Evolutionary conservation across 148 eudicot genomes (phyloP), one percentile per base, ranked within the genome.

Genomic region (Rhododendron williamsianum): DNA sequence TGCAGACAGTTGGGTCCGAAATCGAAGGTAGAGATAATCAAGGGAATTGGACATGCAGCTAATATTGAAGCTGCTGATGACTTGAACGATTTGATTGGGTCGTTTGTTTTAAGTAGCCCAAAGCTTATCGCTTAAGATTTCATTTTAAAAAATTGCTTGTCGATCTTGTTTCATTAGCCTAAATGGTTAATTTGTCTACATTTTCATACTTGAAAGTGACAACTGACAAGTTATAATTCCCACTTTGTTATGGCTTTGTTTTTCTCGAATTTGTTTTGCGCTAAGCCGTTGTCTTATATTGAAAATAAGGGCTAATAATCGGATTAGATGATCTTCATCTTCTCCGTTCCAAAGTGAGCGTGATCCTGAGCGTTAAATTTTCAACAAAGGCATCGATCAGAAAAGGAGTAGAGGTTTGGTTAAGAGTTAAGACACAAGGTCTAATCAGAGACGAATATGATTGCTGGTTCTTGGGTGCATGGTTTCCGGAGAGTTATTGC

Each of bases 21-120:
- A 80, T 80, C 82, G 13, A 80, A 54, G 82, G 33, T 80, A 33
- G 82, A 52, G 82, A 80, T 80, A 80, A 18, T 80, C 12, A 19
- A 80, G 45, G 82, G 21, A 35, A 33, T 43, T 6, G 82, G 82
- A 30, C 82, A 80, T 54, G 82, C 49, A 80, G 82, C 45, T 7
- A 80, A 54, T 38, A 30, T 80, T 21, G 82, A 80, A 23, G 56
- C 67, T 15, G 67, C 82, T 52, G 49, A 80, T 33, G 65, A 19
- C 5, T 1, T 80, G 43, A 80, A 80, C 11, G 15, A 30, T 51
- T 54, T 80, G 67, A 80, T 54, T 4, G 54, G 33, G 38, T 80
- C 82, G 5, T 80, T 80, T 52, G 67, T 80, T 54, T 54, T 80
- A 33, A 18, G 82, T 80, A 33, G 35, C 2, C 35, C 82, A 33